These are phyloP conservation scores for Ascomycota sp. DNA, from an alignment of 2,329 filamentous ascomycete genomes.

Conservation along the genomic window DNA sequence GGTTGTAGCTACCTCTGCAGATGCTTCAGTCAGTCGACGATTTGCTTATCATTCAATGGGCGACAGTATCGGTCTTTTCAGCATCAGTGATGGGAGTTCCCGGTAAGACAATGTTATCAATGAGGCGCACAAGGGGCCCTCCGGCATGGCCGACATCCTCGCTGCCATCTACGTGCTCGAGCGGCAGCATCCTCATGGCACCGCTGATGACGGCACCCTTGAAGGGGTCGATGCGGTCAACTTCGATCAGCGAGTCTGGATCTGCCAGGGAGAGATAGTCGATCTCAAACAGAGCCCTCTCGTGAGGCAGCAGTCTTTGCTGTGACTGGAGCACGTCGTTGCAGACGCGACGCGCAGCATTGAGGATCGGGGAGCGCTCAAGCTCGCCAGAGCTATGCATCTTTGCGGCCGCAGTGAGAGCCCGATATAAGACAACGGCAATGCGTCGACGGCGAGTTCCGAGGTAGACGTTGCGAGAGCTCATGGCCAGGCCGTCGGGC, in stretches of 20 bases:
- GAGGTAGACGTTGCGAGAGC: conserved; percentile 85
- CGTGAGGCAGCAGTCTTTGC: conserved; percentile 30
- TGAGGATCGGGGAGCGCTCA: conserved; percentile 47
- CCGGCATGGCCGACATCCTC: conserved; percentile 59
- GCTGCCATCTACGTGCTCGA: conserved; percentile 46
- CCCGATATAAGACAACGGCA: conserved; percentile 50
- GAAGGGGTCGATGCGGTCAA: conserved; percentile 46
- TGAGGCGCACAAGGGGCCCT: conserved; percentile 62
- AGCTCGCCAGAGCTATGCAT: conserved; percentile 34
- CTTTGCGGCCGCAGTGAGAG: conserved; percentile 49
- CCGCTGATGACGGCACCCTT: conserved; percentile 73
- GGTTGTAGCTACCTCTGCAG: no score
- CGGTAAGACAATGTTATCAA: conserved; percentile 74
- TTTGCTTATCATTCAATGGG: no score
- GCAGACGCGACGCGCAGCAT: conserved; percentile 43
- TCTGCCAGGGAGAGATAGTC: conserved; percentile 89
- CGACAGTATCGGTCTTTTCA: no score
- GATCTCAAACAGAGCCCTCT: conserved; percentile 56
- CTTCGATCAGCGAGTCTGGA: conserved; percentile 61
- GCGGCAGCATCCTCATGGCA: conserved; percentile 71
- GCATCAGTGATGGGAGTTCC: background rate
- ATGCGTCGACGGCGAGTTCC: conserved; percentile 51
- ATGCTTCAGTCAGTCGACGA: no score
- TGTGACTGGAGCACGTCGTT: conserved; percentile 38
- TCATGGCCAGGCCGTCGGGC: conserved; percentile 66